Evolutionary conservation across 169 alveolate species (phyloP).

Genomic region (Plasmodium relictum): DNA sequence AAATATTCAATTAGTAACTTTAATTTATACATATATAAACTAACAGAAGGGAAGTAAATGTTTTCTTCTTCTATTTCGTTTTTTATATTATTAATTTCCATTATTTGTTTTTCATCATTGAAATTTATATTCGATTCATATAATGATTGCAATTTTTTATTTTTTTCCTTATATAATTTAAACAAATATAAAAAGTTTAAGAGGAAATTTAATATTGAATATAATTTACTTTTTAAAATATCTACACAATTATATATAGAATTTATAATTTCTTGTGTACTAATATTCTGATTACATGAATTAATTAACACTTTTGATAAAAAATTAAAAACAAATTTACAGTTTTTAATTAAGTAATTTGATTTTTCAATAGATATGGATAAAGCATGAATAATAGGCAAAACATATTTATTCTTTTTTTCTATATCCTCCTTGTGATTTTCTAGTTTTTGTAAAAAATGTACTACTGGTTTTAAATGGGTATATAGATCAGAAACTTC

Average conservation of each 20-base stretch:
- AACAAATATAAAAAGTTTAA: conserved; percentile 50
- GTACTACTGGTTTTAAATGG: conserved; percentile 60
- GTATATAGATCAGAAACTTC: conserved; percentile 64
- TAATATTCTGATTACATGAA: conserved; percentile 53
- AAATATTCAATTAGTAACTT: conserved; percentile 52
- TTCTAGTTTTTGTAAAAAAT: conserved; percentile 72
- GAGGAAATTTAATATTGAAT: conserved; percentile 44
- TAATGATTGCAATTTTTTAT: conserved; percentile 22
- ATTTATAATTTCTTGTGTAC: conserved; percentile 67
- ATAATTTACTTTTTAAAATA: conserved; percentile 41
- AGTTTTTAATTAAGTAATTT: conserved; percentile 47
- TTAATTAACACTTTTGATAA: conserved; percentile 59
- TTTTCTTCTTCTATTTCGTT: conserved; percentile 54
- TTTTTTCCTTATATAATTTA: conserved; percentile 34
- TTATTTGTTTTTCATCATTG: background rate
- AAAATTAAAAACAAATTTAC: conserved; percentile 68
- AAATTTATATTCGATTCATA: background rate
- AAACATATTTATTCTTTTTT: conserved; percentile 21
- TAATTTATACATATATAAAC: conserved; percentile 46
- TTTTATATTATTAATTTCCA: background rate
- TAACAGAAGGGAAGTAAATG: conserved; percentile 50
- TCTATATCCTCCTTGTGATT: conserved; percentile 37
- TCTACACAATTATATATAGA: conserved; percentile 70
- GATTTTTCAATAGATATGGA: conserved; percentile 59
- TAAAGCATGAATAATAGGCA: conserved; percentile 63